These are phyloP conservation scores for Colletotrichum euphorbiae DNA, from an alignment of 2,329 filamentous ascomycete species.

Conservation along the genomic window DNA sequence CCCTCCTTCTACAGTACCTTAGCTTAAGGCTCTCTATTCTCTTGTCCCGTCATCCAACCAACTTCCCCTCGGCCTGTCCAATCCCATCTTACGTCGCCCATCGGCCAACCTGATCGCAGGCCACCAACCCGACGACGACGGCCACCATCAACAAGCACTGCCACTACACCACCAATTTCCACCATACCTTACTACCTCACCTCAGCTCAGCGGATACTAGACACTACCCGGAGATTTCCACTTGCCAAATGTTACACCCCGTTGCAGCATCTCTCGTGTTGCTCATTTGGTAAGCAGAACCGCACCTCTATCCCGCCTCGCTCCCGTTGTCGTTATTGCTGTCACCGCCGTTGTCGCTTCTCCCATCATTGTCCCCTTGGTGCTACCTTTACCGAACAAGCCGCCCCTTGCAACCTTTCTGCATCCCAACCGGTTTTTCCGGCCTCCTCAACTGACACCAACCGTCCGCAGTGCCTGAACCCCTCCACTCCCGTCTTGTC, in stretches of 20 bases:
- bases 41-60: slow-evolving; percentile 5
- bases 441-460: slow-evolving; percentile 30
- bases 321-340: no score
- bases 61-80: slow-evolving; percentile 17
- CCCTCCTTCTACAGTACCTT: not conserved
- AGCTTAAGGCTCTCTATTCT: not conserved
- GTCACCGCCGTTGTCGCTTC: no score
- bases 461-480: slow-evolving; percentile 33
- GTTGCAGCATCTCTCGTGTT: not conserved
- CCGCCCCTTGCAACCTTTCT: slow-evolving; percentile 2
- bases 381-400: no score
- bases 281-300: not conserved
- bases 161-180: slow-evolving; percentile 26
- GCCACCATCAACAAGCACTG: slow-evolving; percentile 24
- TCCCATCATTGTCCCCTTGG: no score
- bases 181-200: slow-evolving; percentile 24
- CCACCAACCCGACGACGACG: slow-evolving; percentile 12
- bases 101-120: slow-evolving; percentile 14
- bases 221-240: not conserved
- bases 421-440: slow-evolving; percentile 34
- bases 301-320: no score
- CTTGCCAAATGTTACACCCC: slow-evolving; percentile 18
- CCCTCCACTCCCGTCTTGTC: not conserved
- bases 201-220: slow-evolving; percentile 6
- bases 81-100: slow-evolving; percentile 18